Conservation (phyloP, 495 filamentous ascomycete genomes). For the Talaromyces borbonicus region DNA sequence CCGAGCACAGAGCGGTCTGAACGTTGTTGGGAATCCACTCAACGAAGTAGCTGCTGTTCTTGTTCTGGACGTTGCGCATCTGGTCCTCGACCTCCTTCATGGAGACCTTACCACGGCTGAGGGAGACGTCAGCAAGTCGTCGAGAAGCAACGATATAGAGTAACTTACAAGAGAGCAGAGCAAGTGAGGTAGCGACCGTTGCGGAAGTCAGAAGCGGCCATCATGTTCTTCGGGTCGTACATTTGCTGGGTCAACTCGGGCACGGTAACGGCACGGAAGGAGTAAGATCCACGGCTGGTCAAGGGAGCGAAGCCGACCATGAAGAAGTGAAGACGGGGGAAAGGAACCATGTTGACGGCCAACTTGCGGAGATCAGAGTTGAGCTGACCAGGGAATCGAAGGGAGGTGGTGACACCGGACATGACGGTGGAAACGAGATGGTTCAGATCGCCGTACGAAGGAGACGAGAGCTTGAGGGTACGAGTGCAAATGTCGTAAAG, state of each 20-base stretch:
- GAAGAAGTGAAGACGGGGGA: constrained; percentile 99
- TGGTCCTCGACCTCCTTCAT: constrained; percentile 99
- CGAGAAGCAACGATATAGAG: not conserved
- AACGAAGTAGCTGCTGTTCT: constrained; percentile 99
- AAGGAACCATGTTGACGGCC: constrained; percentile 99
- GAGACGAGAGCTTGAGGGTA: constrained; percentile 95
- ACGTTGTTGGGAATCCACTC: constrained; percentile 99
- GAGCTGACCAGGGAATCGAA: constrained; percentile 98
- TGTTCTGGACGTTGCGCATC: constrained; percentile 99
- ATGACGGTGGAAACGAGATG: constrained; percentile 99
- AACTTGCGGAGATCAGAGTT: constrained; percentile 99
- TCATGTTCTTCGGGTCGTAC: constrained; percentile 99
- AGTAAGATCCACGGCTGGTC: constrained; percentile 87
- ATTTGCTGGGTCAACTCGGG: constrained; percentile 99
- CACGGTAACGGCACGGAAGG: constrained; percentile 95
- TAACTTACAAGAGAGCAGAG: constrained; percentile 81
- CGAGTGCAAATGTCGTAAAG: constrained; percentile 99
- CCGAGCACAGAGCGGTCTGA: constrained; percentile 98
- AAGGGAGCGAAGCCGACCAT: constrained; percentile 99
- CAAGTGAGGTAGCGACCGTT: constrained; percentile 99
- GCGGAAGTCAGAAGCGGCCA: constrained; percentile 99
- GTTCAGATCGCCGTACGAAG: constrained; percentile 98
- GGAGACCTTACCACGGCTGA: constrained; percentile 93
- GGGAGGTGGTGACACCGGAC: constrained; percentile 97
- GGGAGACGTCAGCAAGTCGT: constrained; percentile 5